Percentiles rank a stretch among this genome's conserved stretches.
Conservation (phyloP, 1,284 basidiomycete genomes). For the Singerocomus inundabilis region DNA sequence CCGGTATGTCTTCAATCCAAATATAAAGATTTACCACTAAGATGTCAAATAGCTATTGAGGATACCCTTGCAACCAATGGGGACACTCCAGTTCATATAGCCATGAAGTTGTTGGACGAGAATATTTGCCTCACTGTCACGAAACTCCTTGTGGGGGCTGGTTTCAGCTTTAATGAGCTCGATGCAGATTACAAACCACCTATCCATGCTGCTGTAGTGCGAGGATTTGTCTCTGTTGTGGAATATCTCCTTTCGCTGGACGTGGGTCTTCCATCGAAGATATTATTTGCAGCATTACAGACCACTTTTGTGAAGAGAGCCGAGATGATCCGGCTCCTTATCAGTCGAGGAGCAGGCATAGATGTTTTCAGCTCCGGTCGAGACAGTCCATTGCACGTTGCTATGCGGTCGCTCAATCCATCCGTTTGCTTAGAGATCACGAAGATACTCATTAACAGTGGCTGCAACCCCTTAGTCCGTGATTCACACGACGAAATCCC, state of each 20-base stretch:
- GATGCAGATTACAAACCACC: conserved; percentile 1
- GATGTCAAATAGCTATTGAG: not conserved
- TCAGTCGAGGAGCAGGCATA: not conserved
- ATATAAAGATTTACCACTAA: not conserved
- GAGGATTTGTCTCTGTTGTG: conserved; percentile 7
- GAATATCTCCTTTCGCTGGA: conserved; percentile 8
- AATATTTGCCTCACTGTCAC: conserved; percentile 1
- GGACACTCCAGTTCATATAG: conserved; percentile 6
- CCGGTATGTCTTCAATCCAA: not conserved
- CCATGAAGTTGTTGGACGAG: conserved; percentile 1
- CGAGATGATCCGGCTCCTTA: conserved; percentile 7
- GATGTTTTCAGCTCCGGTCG: not conserved
- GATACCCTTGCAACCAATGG: conserved; percentile 1
- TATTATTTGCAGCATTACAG: conserved; percentile 4
- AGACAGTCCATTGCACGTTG: not conserved
- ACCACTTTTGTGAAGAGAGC: not conserved
- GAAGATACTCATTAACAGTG: not conserved
- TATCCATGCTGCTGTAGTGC: not conserved
- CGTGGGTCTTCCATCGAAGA: not conserved
- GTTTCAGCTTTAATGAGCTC: not conserved
- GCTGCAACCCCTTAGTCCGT: not conserved
- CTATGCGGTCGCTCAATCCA: not conserved
- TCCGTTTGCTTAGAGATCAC: not conserved
- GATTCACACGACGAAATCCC: conserved; percentile 1
- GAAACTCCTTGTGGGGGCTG: conserved; percentile 4